phyloP scores from a whole-genome alignment of 2,329 filamentous ascomycete genomes.

The Biscogniauxia marginata region DNA sequence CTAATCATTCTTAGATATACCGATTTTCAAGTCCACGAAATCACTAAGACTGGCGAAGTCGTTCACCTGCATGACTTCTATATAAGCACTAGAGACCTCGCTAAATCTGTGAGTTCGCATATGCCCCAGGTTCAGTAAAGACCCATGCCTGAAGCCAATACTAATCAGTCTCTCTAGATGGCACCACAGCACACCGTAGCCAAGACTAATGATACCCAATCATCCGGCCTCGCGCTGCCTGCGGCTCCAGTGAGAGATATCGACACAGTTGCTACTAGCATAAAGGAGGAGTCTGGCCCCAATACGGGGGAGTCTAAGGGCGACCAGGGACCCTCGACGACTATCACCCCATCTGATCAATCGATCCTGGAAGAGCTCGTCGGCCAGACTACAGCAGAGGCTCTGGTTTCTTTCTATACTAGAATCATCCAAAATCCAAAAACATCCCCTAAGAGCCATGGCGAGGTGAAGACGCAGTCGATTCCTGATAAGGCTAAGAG shows the following conservation, averaged over 20 bases:
- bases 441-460: conserved; percentile 14
- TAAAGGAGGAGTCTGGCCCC: conserved; percentile 1
- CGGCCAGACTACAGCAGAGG: conserved; percentile 21
- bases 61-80: conserved; percentile 63
- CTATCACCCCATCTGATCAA: conserved; percentile 20
- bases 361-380: conserved; percentile 23
- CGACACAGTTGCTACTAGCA: background rate
- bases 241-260: background rate
- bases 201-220: background rate
- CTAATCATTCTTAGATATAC: conserved; percentile 61
- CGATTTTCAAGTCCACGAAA: conserved; percentile 91
- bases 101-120: conserved; percentile 22
- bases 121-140: background rate
- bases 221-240: background rate
- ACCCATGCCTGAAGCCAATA: background rate
- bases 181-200: background rate
- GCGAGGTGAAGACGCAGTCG: conserved; percentile 25
- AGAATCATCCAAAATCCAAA: conserved; percentile 24
- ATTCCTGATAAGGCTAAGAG: conserved; percentile 29
- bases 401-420: conserved; percentile 23
- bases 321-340: conserved; percentile 4
- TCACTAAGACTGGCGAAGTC: conserved; percentile 71
- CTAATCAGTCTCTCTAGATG: background rate
- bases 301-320: conserved; percentile 6
- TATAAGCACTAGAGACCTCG: conserved; percentile 26